Conservation (phyloP, 805 yeast genomes). For the Kodamaea lidongshanica region DNA sequence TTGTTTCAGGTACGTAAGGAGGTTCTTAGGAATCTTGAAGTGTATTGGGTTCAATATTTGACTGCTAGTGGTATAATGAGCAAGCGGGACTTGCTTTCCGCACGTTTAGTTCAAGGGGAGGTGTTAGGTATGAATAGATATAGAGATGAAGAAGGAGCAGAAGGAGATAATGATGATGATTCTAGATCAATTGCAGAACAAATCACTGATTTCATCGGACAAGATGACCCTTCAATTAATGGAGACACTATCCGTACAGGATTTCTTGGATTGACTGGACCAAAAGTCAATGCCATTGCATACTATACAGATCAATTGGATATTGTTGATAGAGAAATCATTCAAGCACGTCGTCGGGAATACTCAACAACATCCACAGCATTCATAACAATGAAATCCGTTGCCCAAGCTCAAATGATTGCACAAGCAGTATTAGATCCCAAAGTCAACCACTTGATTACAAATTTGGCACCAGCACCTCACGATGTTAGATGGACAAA, state of each 20-base stretch:
- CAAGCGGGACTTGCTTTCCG: slow-evolving; percentile 22
- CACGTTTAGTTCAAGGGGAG: slow-evolving; percentile 26
- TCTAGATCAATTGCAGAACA: slow-evolving; percentile 20
- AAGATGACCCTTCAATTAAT: slow-evolving; percentile 12
- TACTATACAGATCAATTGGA: slow-evolving; percentile 64
- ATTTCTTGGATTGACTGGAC: slow-evolving; percentile 57
- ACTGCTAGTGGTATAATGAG: slow-evolving; percentile 28
- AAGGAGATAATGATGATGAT: slow-evolving; percentile 1
- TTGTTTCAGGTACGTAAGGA: slow-evolving; percentile 55
- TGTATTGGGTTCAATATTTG: slow-evolving; percentile 64
- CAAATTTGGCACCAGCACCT: slow-evolving; percentile 90
- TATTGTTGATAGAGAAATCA: slow-evolving; percentile 64
- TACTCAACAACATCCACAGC: slow-evolving; percentile 86
- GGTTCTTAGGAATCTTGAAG: slow-evolving; percentile 56
- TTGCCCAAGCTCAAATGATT: slow-evolving; percentile 92
- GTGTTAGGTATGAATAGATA: slow-evolving; percentile 16
- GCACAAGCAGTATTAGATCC: slow-evolving; percentile 96
- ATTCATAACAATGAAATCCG: slow-evolving; percentile 90
- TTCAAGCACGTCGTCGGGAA: slow-evolving; percentile 56
- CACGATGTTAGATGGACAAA: slow-evolving; percentile 93
- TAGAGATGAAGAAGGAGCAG: slow-evolving; percentile 11
- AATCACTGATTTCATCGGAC: slow-evolving; percentile 21
- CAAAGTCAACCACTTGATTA: slow-evolving; percentile 72
- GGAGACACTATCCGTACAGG: slow-evolving; percentile 66
- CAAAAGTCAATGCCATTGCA: slow-evolving; percentile 73